These are phyloP conservation scores for Podospora bellae-mahoneyi DNA, from an alignment of 495 filamentous ascomycete genomes.

Conservation along the genomic window DNA sequence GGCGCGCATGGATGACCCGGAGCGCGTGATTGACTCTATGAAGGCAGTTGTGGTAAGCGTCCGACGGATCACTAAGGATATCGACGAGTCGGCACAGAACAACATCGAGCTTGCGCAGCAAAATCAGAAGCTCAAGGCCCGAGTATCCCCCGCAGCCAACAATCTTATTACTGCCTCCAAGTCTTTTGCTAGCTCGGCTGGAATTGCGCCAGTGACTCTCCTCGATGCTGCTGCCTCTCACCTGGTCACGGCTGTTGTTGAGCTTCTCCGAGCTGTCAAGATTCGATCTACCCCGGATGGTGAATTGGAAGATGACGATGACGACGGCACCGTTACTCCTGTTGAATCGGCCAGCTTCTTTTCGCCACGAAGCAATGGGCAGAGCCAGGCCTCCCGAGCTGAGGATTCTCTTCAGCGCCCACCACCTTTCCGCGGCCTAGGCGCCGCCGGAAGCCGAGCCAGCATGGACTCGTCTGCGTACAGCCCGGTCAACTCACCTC, in stretches of 20 bases:
- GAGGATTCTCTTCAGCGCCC: slow-evolving; percentile 41
- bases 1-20: slow-evolving; percentile 68
- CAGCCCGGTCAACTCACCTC: slow-evolving; percentile 52
- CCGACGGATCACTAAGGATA: slow-evolving; percentile 74
- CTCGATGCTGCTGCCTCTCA: slow-evolving; percentile 95
- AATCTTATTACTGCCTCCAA: slow-evolving; percentile 92
- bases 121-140: slow-evolving; percentile 66
- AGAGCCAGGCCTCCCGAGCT: slow-evolving; percentile 32
- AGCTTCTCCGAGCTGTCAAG: slow-evolving; percentile 77
- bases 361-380: slow-evolving; percentile 43
- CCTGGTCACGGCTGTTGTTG: slow-evolving; percentile 78
- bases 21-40: slow-evolving; percentile 71
- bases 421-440: slow-evolving; percentile 50
- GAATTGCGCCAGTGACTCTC: slow-evolving; percentile 90
- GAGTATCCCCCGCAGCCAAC: slow-evolving; percentile 87
- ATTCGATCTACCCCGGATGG: slow-evolving; percentile 69
- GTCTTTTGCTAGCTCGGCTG: slow-evolving; percentile 75
- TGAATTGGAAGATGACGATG: slow-evolving; percentile 74
- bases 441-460: slow-evolving; percentile 32
- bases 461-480: slow-evolving; percentile 54
- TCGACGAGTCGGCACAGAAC: slow-evolving; percentile 55
- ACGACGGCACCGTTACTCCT: slow-evolving; percentile 51
- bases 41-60: slow-evolving; percentile 77
- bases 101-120: slow-evolving; percentile 48
- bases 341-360: slow-evolving; percentile 54